Evolutionary conservation across 495 filamentous ascomycete species (phyloP), one percentile per base, ranked within the genome.

Genomic region (Apiosordaria backusii): DNA sequence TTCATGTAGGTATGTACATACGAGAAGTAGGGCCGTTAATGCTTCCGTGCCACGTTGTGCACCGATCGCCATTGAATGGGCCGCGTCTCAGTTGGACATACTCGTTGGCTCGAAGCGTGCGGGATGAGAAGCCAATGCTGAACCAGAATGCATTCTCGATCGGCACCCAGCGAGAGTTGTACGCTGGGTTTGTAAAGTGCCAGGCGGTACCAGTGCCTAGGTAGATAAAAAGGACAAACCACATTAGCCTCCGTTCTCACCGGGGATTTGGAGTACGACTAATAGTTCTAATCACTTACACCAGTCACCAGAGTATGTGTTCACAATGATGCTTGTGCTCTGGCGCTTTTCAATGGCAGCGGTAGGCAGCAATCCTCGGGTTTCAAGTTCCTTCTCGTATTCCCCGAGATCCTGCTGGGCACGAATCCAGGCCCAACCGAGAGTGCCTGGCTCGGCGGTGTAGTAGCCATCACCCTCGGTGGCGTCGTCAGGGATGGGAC

Each of bases 331-430:
- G 55, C 24, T 58, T 21, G 55, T 58, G 23, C 4, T 24, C 21
- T 58, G 55, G 55, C 55, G 55, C 55, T 58, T 58, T 24, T 58
- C 55, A 24, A 58, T 19, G 4, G 18, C 52, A n/a, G 16, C 52
- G 52, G 52, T 5, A 6, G 21, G 18, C n/a, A 24, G 22, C 19
- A 22, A 19, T 24, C 58, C 58, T 5, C 26, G 4, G 18, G 57
- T 7, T 19, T 23, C 57, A 27, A 59, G 57, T 5, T 4, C 3
- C 4, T 25, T 18, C 21, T 23, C 21, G 23, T 59, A 59, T 16
- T 7, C 4, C 18, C 23, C 57, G 15, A 59, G 57, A 24, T 59
- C 57, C 4, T 16, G 13, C 57, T 59, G 57, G 25, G 57, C 57
- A 27, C 57, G 57, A 25, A 59, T 18, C 57, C 57, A 59, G 23